phyloP scores from a whole-genome alignment of 306 rosid genomes.

The Quercus engelmannii region DNA sequence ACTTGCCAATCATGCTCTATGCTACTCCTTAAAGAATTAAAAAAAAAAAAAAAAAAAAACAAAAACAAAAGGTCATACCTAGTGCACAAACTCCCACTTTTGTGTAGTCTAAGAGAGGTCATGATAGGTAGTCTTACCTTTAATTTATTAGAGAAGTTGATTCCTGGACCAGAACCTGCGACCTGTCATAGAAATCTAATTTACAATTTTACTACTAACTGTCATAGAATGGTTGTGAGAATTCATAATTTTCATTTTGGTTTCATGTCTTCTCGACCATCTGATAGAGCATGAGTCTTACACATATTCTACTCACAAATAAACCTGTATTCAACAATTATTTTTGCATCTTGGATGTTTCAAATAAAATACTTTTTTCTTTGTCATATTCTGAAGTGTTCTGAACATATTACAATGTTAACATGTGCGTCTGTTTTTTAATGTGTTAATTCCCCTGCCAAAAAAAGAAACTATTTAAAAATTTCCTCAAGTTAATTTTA shows the following conservation, averaged over 20 bases:
- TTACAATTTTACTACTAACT: not conserved
- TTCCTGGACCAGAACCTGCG: too few relatives aligned
- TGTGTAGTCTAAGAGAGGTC: too few relatives aligned
- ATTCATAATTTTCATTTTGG: not conserved
- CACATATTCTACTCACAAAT: not conserved
- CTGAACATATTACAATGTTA: not conserved
- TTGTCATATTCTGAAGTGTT: not conserved
- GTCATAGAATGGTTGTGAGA: not conserved
- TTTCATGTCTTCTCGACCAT: not conserved
- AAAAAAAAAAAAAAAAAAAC: not conserved
- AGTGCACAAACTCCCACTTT: too few relatives aligned
- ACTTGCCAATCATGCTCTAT: not conserved
- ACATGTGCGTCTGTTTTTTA: not conserved
- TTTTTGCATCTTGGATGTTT: not conserved
- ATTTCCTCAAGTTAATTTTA: not conserved
- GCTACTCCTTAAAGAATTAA: not conserved
- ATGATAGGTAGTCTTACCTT: too few relatives aligned
- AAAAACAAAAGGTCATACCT: too few relatives aligned
- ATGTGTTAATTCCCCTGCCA: not conserved
- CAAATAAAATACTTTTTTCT: not conserved
- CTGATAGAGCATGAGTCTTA: not conserved
- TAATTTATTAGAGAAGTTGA: too few relatives aligned
- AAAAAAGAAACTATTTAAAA: not conserved
- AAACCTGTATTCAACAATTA: not conserved
- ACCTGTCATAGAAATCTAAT: not conserved